Percentiles rank a stretch among this genome's conserved stretches.
These are phyloP conservation scores for Cupressus sempervirens DNA, from an alignment of 75 land plant species.

Conservation along the genomic window DNA sequence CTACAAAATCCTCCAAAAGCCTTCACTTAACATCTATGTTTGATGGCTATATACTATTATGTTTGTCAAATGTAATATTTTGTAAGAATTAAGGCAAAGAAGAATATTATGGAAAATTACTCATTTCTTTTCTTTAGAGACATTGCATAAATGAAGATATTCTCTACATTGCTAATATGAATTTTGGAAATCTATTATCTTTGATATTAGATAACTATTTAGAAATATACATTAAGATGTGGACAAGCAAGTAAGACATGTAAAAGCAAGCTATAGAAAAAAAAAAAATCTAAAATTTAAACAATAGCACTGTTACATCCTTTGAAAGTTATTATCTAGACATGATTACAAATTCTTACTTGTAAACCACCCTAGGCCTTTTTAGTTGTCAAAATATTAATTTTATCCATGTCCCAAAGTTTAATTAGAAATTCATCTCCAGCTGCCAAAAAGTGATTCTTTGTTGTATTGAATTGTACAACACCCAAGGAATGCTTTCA, in stretches of 20 bases:
- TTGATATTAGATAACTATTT: background rate
- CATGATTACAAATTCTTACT: slow-evolving; percentile 4
- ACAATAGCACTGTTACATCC: background rate
- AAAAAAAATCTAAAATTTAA: background rate
- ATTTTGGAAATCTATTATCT: no score
- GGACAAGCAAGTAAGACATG: no score
- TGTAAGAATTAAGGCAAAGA: background rate
- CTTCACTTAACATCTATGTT: slow-evolving; percentile 68
- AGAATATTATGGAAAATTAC: background rate
- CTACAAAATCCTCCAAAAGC: slow-evolving; percentile 48
- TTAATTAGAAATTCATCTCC: slow-evolving; percentile 47
- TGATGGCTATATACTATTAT: slow-evolving; percentile 45
- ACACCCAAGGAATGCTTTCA: slow-evolving; percentile 44
- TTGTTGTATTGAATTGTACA: slow-evolving; percentile 59
- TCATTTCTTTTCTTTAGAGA: background rate
- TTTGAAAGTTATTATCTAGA: background rate
- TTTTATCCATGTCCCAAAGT: slow-evolving; percentile 59
- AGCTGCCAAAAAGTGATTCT: slow-evolving; percentile 46
- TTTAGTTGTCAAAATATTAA: slow-evolving; percentile 29
- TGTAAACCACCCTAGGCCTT: slow-evolving; percentile 50
- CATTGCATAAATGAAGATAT: background rate
- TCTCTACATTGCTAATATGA: no score
- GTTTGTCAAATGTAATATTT: slow-evolving; percentile 12
- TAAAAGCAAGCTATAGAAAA: background rate
- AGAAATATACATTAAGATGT: background rate